phyloP scores from a whole-genome alignment of 2,329 filamentous ascomycete species.

The Thielaviopsis musarum region DNA sequence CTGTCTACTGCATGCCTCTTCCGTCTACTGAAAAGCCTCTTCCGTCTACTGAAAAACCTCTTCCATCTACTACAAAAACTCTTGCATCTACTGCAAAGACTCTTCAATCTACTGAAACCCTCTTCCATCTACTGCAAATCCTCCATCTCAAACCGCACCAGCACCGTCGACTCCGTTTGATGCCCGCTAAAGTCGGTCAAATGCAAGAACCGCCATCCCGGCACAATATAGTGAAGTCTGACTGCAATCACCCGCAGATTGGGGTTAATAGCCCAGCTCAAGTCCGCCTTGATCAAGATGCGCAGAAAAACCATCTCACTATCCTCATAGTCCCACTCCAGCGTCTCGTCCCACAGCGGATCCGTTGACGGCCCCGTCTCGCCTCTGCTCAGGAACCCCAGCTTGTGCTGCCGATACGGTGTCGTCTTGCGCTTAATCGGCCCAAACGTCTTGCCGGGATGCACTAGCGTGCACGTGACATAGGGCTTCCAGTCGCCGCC shows the following conservation, averaged over 20 bases:
- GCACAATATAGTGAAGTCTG: constrained; percentile 36
- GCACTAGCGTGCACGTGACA: constrained; percentile 46
- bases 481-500: constrained; percentile 33
- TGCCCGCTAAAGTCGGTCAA: constrained; percentile 48
- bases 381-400: constrained; percentile 36
- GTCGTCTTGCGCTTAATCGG: constrained; percentile 44
- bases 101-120: too few relatives aligned
- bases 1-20: too few relatives aligned
- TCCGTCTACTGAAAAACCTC: too few relatives aligned
- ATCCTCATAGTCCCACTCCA: constrained; percentile 53
- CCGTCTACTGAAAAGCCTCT: too few relatives aligned
- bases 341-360: constrained; percentile 46
- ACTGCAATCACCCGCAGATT: constrained; percentile 44
- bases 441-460: constrained; percentile 33
- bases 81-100: too few relatives aligned
- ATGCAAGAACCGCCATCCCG: constrained; percentile 46
- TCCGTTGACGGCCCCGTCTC: constrained; percentile 42
- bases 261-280: constrained; percentile 43
- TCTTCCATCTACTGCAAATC: constrained; percentile 17
- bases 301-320: constrained; percentile 49
- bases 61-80: too few relatives aligned
- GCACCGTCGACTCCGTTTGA: constrained; percentile 44
- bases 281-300: constrained; percentile 50
- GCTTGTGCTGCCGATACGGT: constrained; percentile 41
- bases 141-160: constrained; percentile 43